These are phyloP conservation scores for Decorospora gaudefroyi DNA, from an alignment of 2,329 filamentous ascomycete species.

Conservation along the genomic window DNA sequence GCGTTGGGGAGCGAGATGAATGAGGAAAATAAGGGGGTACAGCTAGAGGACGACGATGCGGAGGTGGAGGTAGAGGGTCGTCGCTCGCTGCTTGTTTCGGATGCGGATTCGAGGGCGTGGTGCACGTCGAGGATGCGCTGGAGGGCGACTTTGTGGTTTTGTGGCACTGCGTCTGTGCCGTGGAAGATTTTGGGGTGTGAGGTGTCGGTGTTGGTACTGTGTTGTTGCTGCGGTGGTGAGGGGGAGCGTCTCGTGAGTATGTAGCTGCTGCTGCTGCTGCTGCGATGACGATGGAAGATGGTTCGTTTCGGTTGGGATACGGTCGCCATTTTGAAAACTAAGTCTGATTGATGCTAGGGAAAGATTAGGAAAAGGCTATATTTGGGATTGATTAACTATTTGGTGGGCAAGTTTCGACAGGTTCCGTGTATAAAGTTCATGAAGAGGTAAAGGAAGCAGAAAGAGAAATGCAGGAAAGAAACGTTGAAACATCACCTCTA, in stretches of 20 bases:
- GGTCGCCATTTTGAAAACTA: too few species aligned
- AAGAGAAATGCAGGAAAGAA: too few species aligned
- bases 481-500: too few species aligned
- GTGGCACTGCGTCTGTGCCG: constrained; percentile 24
- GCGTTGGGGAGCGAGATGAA: constrained; percentile 20
- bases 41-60: too few species aligned
- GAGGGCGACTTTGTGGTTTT: constrained; percentile 21
- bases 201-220: neutral
- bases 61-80: constrained; percentile 8
- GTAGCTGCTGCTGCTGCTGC: constrained; percentile 14
- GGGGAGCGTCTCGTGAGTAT: constrained; percentile 3
- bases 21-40: too few species aligned
- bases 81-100: constrained; percentile 9
- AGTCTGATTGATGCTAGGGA: too few species aligned
- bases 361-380: too few species aligned
- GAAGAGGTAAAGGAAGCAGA: too few species aligned
- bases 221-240: neutral
- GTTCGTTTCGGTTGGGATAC: constrained; percentile 13
- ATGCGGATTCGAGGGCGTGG: constrained; percentile 20
- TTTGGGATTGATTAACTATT: too few species aligned
- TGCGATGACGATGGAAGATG: constrained; percentile 15
- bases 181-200: constrained; percentile 12
- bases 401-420: too few species aligned
- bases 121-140: constrained; percentile 23
- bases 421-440: too few species aligned